A percentile compares a stretch with the other conserved stretches of the same genome.
Evolutionary conservation across 495 filamentous ascomycete genomes (phyloP).

Genomic region (Penicillium herquei): DNA sequence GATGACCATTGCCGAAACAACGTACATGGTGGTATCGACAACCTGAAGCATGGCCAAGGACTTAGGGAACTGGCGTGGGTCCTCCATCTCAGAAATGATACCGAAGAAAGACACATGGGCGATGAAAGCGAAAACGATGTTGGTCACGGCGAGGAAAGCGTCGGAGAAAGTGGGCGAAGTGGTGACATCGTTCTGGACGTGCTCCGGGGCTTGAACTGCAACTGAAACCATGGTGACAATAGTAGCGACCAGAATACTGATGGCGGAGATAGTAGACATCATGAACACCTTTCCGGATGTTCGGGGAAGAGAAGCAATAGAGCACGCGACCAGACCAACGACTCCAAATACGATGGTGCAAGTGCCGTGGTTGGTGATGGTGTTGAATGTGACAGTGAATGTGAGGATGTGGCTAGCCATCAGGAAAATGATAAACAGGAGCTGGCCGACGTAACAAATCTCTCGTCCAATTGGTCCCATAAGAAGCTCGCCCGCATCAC

Average conservation of each 20-base stretch:
- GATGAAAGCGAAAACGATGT: constrained; percentile 72
- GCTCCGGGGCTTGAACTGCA: constrained; percentile 39
- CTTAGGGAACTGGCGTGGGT: constrained; percentile 61
- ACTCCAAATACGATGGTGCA: constrained; percentile 67
- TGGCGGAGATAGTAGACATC: constrained; percentile 42
- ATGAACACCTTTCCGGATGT: constrained; percentile 15
- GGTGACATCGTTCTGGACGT: constrained; percentile 19
- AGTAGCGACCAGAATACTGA: constrained; percentile 62
- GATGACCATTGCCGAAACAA: constrained; percentile 62
- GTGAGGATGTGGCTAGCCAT: constrained; percentile 73
- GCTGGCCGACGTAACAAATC: constrained; percentile 57
- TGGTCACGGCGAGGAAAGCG: constrained; percentile 62
- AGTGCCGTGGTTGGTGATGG: constrained; percentile 57
- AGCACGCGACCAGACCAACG: constrained; percentile 22
- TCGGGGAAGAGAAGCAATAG: constrained; percentile 14
- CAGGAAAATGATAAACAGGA: constrained; percentile 65
- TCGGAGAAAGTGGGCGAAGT: constrained; percentile 16
- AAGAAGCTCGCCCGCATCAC: constrained; percentile 67
- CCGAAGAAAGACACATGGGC: constrained; percentile 69
- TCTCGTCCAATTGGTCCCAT: constrained; percentile 62
- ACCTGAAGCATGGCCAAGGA: constrained; percentile 59
- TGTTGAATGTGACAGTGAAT: constrained; percentile 70
- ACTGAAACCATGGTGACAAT: constrained; percentile 65
- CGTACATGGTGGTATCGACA: constrained; percentile 64
- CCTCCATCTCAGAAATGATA: constrained; percentile 73